Base-by-base conservation (phyloP, 2,329 filamentous ascomycete genomes). In the Pseudogymnoascus sp. region DNA sequence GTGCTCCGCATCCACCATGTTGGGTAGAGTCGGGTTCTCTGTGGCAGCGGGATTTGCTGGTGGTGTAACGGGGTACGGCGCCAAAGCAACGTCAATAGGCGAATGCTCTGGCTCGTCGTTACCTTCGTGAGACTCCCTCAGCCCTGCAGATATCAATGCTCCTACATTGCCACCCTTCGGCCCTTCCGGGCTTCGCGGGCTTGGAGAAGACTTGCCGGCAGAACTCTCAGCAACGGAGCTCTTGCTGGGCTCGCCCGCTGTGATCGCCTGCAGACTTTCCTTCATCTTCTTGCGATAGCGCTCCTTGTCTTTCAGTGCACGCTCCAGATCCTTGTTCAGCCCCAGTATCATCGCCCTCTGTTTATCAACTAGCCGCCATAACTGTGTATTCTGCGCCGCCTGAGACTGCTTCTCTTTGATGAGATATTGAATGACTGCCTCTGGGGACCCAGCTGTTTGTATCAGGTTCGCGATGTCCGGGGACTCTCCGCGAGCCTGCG, bases 341-440 rank as follows among this genome's bases (percentile, higher is more conserved):
- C 92, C 93, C 18, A 96, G 75, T 60, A 99, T 91, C 86, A 99
- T 92, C 14, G 91, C 86, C 64, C 93, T 83, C 74, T 99, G 94
- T 77, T 99, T 97, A 73, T 97, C 93, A 58, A 99, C 91, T 53
- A 99, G 77, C 58, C 91, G 87, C 94, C 94, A 99, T 69, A 99
- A 77, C 72, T 99, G 93, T 15, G 87, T 80, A 71, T 97, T 97
- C 71, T 97, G 94, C 67, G 90, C 88, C 4, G 90, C 84, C 60
- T 91, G 89, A 57, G 90, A 89, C 65, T 93, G 86, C 73, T 97
- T 97, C 71, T 99, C 94, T 71, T 90, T 95, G 65, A 97, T 77
- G 58, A 99, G 77, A 69, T 94, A 90, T 67, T 91, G 84, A 63
- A 99, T 90, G 4, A 95, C 88, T 5, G 89, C 90, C 72, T 99